Percentiles rank a stretch among this genome's conserved stretches.
These are phyloP conservation scores for Zoysia matrella DNA, from an alignment of 202 grass and related monocot species.

Conservation along the genomic window DNA sequence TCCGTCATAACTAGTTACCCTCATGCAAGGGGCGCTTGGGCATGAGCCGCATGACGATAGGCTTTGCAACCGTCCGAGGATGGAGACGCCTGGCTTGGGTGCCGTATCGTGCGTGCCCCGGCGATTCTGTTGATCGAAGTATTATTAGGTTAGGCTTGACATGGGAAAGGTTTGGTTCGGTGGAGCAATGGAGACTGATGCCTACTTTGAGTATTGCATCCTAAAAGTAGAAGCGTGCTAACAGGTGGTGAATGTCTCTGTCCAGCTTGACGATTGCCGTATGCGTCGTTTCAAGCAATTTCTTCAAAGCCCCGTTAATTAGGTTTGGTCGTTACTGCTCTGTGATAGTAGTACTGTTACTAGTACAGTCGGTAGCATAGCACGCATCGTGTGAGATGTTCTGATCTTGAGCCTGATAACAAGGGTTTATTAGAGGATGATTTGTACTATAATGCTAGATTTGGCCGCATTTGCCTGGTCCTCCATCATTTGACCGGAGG, in stretches of 20 bases:
- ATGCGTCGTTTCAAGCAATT: not conserved
- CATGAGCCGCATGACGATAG: conserved; percentile 18
- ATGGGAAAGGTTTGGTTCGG: too few relatives aligned
- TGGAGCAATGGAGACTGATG: too few relatives aligned
- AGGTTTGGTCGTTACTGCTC: conserved; percentile 26
- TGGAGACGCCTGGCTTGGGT: not conserved
- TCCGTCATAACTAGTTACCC: conserved; percentile 28
- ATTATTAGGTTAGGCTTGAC: conserved; percentile 1
- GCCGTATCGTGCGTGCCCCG: not conserved
- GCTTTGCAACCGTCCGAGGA: not conserved
- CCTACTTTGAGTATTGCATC: too few relatives aligned
- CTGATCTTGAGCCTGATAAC: conserved; percentile 36
- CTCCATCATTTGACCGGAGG: conserved; percentile 48
- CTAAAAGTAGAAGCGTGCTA: too few relatives aligned
- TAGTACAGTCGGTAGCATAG: not conserved
- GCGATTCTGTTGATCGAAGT: not conserved
- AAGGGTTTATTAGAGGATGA: conserved; percentile 13
- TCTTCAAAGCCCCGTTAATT: conserved; percentile 19
- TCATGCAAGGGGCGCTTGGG: conserved; percentile 21
- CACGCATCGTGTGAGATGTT: conserved; percentile 19
- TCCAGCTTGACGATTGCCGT: too few relatives aligned
- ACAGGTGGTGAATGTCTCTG: too few relatives aligned
- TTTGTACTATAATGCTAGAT: conserved; percentile 39
- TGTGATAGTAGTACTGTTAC: conserved; percentile 4
- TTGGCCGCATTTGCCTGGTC: conserved; percentile 50